Base-by-base conservation (phyloP, 2,329 filamentous ascomycete genomes). In the Fragosphaeria purpurea region DNA sequence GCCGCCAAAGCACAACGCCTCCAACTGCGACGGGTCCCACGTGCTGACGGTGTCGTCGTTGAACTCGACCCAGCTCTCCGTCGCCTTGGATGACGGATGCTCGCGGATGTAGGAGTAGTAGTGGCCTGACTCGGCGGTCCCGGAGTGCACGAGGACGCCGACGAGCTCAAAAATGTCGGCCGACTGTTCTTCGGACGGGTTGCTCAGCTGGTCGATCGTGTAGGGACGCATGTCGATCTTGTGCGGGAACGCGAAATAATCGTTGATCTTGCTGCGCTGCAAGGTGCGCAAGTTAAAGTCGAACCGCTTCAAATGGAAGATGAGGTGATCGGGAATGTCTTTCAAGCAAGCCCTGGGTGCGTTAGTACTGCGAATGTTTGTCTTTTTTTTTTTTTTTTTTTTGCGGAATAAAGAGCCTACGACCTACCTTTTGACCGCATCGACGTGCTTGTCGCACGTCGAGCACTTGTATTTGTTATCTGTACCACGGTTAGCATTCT, bases 381-480 rank as follows among this genome's bases (percentile, higher is more conserved):
- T n/a, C n/a, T n/a, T n/a, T n/a, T n/a, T n/a, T n/a, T 33, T 8
- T 6, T 34, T 6, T 6, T 5, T 7, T 22, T 22, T 22, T 22
- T 22, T 22, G 3, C 22, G 22, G 32, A 34, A 35, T 7, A 35
- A n/a, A 40, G n/a, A 10, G 44, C 59, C 63, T 60, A 22, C 8
- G 43, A 59, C 63, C 59, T 66, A 83, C 80, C 85, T 80, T 66
- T 95, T 96, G 57, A 97, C 88, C 22, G 93, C 93, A 66, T 96
- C 86, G 12, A 98, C 93, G 59, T 93, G 86, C 9, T 80, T 80
- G 55, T 88, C 86, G 63, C 93, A 98, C 5, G 81, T 85, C 34
- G 89, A 90, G 68, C 93, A 98, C 57, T 94, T 95, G 72, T 97
- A 98, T 69, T 95, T 96, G 71, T 98, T 97, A 60, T 95, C 89